phyloP scores from a whole-genome alignment of 2,329 filamentous ascomycete genomes.

The Scopulariopsis brevicaulis region DNA sequence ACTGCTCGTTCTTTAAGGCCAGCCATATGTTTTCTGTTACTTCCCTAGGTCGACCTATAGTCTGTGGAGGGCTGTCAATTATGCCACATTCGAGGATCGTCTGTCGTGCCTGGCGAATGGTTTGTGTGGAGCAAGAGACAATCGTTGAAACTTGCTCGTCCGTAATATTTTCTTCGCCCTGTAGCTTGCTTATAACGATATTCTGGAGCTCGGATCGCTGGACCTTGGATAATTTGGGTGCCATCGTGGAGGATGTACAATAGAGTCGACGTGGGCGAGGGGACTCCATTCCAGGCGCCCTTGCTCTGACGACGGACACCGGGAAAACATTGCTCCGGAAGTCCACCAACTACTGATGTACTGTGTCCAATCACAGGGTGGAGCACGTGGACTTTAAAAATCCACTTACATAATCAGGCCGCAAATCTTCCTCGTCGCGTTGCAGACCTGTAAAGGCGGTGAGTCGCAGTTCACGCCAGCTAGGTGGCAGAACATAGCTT shows the following conservation, averaged over 20 bases:
- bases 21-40: constrained; percentile 10
- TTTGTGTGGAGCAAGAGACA: background rate
- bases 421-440: too few species aligned
- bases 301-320: too few species aligned
- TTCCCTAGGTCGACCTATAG: constrained; percentile 6
- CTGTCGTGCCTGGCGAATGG: background rate
- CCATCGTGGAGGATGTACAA: constrained; percentile 9
- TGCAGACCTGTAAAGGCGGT: too few species aligned
- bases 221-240: constrained; percentile 5
- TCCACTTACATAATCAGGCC: too few species aligned
- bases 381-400: too few species aligned
- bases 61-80: constrained; percentile 6
- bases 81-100: constrained; percentile 6
- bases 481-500: too few species aligned
- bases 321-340: too few species aligned
- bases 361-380: too few species aligned
- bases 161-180: constrained; percentile 1
- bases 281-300: too few species aligned
- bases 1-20: constrained; percentile 5
- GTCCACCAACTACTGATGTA: too few species aligned
- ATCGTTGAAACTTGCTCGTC: background rate
- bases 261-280: background rate
- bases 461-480: too few species aligned
- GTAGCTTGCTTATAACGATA: background rate
- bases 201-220: constrained; percentile 4